These are phyloP conservation scores for Saraca asoca DNA, from an alignment of 331 rosid species.

Conservation along the genomic window DNA sequence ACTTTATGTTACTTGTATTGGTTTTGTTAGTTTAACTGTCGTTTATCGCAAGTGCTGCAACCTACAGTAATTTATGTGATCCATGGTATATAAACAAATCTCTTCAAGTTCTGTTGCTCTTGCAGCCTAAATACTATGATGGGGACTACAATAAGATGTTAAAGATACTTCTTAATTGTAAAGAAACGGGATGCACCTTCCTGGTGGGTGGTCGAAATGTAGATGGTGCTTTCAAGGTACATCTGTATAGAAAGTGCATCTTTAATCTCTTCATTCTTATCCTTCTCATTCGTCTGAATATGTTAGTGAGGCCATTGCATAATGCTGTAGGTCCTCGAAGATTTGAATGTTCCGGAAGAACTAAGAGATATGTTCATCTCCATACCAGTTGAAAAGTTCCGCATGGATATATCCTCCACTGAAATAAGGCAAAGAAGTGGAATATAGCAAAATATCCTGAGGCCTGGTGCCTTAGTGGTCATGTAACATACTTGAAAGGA, in stretches of 20 bases:
- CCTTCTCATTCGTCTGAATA: background rate
- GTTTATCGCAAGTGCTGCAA: background rate
- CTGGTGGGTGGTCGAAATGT: slow-evolving; percentile 84
- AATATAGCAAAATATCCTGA: slow-evolving; percentile 35
- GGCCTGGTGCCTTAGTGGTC: no score
- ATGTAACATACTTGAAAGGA: no score
- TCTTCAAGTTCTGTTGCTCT: slow-evolving; percentile 14
- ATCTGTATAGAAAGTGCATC: background rate
- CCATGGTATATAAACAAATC: background rate
- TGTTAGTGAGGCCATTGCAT: slow-evolving; percentile 26
- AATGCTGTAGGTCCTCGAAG: slow-evolving; percentile 70
- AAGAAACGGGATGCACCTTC: slow-evolving; percentile 72
- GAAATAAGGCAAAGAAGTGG: slow-evolving; percentile 66
- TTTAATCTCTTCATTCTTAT: slow-evolving; percentile 3
- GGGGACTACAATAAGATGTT: slow-evolving; percentile 75
- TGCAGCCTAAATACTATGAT: slow-evolving; percentile 85
- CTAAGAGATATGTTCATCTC: slow-evolving; percentile 74
- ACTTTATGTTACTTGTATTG: background rate
- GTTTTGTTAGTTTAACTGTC: no score
- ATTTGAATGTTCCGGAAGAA: slow-evolving; percentile 75
- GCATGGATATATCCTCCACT: slow-evolving; percentile 83
- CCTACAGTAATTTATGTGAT: background rate
- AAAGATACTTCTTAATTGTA: slow-evolving; percentile 66
- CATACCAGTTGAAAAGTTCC: slow-evolving; percentile 75
- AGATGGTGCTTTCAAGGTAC: slow-evolving; percentile 63